Conservation (phyloP, 2,329 filamentous ascomycete genomes). For the Fusarium cicatricum region DNA sequence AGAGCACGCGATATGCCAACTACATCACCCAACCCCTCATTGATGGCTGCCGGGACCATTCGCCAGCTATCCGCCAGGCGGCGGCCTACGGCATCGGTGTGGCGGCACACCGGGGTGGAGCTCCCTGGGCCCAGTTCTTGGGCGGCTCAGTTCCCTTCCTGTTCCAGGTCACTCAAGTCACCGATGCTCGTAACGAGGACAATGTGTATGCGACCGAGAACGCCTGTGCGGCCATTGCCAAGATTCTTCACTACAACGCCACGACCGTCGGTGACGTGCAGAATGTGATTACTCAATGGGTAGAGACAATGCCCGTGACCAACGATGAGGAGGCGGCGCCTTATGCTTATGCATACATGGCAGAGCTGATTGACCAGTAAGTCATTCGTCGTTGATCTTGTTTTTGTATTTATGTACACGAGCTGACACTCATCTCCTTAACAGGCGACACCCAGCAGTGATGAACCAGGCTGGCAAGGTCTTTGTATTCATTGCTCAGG, state of each 20-base stretch:
- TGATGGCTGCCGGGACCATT: conserved; percentile 83
- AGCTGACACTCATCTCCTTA: conserved; percentile 38
- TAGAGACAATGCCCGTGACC: conserved; percentile 87
- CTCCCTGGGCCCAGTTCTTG: conserved; percentile 87
- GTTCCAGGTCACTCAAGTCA: conserved; percentile 83
- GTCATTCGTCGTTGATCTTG: conserved; percentile 49
- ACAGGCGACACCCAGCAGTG: conserved; percentile 85
- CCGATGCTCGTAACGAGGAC: conserved; percentile 86
- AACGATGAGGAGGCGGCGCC: conserved; percentile 98
- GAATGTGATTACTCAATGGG: conserved; percentile 82
- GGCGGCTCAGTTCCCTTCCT: conserved; percentile 80
- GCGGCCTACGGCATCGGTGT: conserved; percentile 96
- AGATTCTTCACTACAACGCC: conserved; percentile 92
- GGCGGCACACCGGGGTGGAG: conserved; percentile 90
- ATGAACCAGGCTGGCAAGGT: conserved; percentile 79
- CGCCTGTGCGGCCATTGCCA: conserved; percentile 93
- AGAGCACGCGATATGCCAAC: conserved; percentile 85
- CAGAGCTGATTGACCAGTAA: conserved; percentile 93
- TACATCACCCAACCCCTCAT: conserved; percentile 89
- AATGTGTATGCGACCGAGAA: conserved; percentile 98
- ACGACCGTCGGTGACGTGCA: conserved; percentile 79
- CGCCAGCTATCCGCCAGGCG: conserved; percentile 92
- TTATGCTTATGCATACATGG: conserved; percentile 92
- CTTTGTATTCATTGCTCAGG: conserved; percentile 86
- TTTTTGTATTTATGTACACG: background rate